A percentile compares a stretch with the other conserved stretches of the same genome.
phyloP scores from a whole-genome alignment of 495 filamentous ascomycete species.

The Thermochaetoides thermophila region DNA sequence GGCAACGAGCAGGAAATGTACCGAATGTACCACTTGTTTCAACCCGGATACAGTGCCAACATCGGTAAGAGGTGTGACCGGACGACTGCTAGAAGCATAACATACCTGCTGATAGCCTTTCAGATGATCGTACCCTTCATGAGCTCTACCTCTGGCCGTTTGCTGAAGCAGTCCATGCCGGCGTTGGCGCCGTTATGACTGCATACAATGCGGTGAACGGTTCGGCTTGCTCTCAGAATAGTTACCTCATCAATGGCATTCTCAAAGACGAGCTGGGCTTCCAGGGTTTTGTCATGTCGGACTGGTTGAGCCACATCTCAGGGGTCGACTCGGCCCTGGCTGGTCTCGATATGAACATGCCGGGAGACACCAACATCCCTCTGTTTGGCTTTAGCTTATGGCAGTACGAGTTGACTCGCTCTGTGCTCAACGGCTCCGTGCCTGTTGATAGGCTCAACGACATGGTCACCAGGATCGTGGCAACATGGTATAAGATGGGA shows the following conservation, averaged over 20 bases:
- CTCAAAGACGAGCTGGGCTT: slow-evolving; percentile 69
- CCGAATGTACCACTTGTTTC: slow-evolving; percentile 46
- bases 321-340: slow-evolving; percentile 57
- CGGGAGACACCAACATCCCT: slow-evolving; percentile 46
- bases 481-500: slow-evolving; percentile 63
- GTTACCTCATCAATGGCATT: slow-evolving; percentile 53
- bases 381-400: slow-evolving; percentile 49
- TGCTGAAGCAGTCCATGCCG: slow-evolving; percentile 51
- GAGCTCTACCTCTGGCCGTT: slow-evolving; percentile 75
- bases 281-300: slow-evolving; percentile 57
- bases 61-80: slow-evolving; percentile 20
- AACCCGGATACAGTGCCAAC: slow-evolving; percentile 42
- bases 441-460: slow-evolving; percentile 61
- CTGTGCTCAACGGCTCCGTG: slow-evolving; percentile 59
- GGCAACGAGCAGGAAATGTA: slow-evolving; percentile 66
- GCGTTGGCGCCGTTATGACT: slow-evolving; percentile 57
- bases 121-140: slow-evolving; percentile 62
- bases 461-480: slow-evolving; percentile 61
- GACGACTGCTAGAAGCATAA: background rate
- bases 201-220: slow-evolving; percentile 66
- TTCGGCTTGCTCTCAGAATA: slow-evolving; percentile 55
- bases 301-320: slow-evolving; percentile 66
- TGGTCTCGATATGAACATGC: slow-evolving; percentile 71
- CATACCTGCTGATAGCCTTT: slow-evolving; percentile 5
- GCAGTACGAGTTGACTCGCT: slow-evolving; percentile 52